Evolutionary conservation across 805 yeast genomes (phyloP).

Genomic region (Candida piceae): DNA sequence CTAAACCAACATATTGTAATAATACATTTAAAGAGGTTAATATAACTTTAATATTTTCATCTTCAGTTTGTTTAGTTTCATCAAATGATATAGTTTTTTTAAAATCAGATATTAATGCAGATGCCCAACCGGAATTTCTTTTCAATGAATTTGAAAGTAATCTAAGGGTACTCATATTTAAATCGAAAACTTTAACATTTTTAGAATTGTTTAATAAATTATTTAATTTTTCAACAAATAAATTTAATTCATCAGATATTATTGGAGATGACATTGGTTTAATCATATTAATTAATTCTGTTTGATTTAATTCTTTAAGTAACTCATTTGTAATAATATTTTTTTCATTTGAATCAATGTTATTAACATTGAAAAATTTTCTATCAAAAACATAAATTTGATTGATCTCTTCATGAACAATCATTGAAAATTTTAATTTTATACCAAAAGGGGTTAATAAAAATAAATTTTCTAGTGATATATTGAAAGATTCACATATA

Average conservation of each 20-base stretch:
- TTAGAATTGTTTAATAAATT: slow-evolving; percentile 10
- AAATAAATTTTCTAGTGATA: slow-evolving; percentile 39
- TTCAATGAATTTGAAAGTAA: slow-evolving; percentile 34
- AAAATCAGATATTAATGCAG: slow-evolving; percentile 32
- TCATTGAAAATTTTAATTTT: slow-evolving; percentile 49
- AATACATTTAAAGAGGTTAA: slow-evolving; percentile 45
- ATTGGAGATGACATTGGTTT: slow-evolving; percentile 32
- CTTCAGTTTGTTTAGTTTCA: slow-evolving; percentile 15
- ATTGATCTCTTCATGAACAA: slow-evolving; percentile 40
- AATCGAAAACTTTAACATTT: slow-evolving; percentile 23
- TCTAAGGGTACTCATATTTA: slow-evolving; percentile 33
- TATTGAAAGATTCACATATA: slow-evolving; percentile 36
- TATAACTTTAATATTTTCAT: slow-evolving; percentile 38
- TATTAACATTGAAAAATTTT: slow-evolving; percentile 39
- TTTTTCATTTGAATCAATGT: slow-evolving; percentile 14
- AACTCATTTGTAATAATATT: slow-evolving; percentile 15
- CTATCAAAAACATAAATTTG: slow-evolving; percentile 64
- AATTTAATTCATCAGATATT: slow-evolving; percentile 16
- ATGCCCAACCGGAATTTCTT: slow-evolving; percentile 35
- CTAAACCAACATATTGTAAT: slow-evolving; percentile 46
- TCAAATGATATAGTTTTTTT: slow-evolving; percentile 23
- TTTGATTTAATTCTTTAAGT: slow-evolving; percentile 20
- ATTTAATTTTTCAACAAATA: slow-evolving; percentile 15
- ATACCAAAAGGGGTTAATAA: slow-evolving; percentile 63
- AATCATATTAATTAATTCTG: slow-evolving; percentile 26